phyloP scores from a whole-genome alignment of 2,329 filamentous ascomycete species.

The Penicillium verrucosum region DNA sequence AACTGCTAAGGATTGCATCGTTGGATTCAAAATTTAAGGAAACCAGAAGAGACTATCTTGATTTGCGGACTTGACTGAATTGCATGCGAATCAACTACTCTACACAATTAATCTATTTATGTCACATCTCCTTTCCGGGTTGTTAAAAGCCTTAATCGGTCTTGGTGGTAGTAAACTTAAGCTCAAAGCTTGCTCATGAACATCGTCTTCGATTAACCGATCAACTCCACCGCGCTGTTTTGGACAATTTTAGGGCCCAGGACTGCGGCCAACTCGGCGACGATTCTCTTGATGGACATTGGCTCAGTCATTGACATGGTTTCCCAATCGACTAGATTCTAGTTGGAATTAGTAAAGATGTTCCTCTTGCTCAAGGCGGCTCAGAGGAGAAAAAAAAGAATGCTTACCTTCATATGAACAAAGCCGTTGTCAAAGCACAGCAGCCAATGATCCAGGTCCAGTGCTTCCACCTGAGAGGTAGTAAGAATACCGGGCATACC shows the following conservation, averaged over 20 bases:
- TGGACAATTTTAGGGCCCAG: conserved; percentile 44
- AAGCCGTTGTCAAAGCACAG: conserved; percentile 42
- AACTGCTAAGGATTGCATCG: too few species aligned
- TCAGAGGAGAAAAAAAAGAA: neutral
- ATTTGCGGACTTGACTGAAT: neutral
- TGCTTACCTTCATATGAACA: conserved; percentile 43
- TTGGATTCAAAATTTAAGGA: neutral
- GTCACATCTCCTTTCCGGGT: neutral
- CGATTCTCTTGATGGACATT: conserved; percentile 46
- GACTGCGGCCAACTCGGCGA: conserved; percentile 46
- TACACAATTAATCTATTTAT: neutral
- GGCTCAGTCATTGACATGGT: conserved; percentile 41
- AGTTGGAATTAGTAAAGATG: conserved; percentile 2
- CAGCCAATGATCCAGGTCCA: conserved; percentile 46
- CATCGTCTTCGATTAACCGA: conserved; percentile 26
- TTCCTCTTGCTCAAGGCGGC: neutral
- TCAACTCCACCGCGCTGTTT: conserved; percentile 41
- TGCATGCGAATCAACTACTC: neutral
- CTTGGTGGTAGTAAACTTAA: neutral
- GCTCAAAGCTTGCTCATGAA: neutral
- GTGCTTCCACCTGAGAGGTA: conserved; percentile 39
- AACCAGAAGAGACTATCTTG: neutral
- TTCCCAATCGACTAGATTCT: conserved; percentile 50
- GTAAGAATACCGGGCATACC: conserved; percentile 48
- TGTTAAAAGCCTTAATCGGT: too few species aligned